Conservation (phyloP, 2,329 filamentous ascomycete species). For the Xylariaceae sp. region DNA sequence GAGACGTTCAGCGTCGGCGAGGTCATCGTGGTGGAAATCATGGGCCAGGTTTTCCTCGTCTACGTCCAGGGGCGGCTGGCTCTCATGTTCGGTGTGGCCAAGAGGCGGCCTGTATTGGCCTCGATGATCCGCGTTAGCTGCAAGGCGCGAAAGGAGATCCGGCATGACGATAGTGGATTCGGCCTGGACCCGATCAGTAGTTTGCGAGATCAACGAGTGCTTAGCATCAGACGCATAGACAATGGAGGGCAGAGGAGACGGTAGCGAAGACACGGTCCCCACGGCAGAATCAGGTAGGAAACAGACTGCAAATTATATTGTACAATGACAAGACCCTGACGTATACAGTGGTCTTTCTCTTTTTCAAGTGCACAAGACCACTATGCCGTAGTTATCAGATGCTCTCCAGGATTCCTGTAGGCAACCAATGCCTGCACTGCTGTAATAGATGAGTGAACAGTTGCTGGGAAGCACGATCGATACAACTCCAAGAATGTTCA, state of each 20-base stretch:
- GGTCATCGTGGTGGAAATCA: conserved; percentile 45
- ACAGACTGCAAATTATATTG: too few relatives aligned
- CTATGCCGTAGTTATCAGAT: too few relatives aligned
- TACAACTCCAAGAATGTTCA: background rate
- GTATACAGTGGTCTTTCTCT: too few relatives aligned
- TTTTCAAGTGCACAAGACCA: too few relatives aligned
- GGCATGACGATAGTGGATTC: conserved; percentile 33
- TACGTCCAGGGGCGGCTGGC: conserved; percentile 37
- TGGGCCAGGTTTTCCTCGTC: conserved; percentile 51
- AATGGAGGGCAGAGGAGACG: background rate
- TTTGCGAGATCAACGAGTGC: background rate
- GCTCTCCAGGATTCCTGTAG: too few relatives aligned
- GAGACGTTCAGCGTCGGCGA: conserved; percentile 39
- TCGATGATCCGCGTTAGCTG: conserved; percentile 31
- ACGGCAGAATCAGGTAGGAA: too few relatives aligned
- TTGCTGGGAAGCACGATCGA: background rate
- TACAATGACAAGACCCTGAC: too few relatives aligned
- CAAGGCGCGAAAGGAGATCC: conserved; percentile 44
- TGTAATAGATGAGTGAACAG: too few relatives aligned
- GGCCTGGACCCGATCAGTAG: background rate
- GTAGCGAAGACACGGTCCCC: too few relatives aligned
- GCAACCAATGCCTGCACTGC: too few relatives aligned
- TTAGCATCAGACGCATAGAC: background rate
- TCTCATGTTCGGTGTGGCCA: conserved; percentile 38
- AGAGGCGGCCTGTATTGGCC: conserved; percentile 49